Evolutionary conservation across 805 yeast species (phyloP), one percentile per base, ranked within the genome.

Genomic region (Saturnispora bothae): DNA sequence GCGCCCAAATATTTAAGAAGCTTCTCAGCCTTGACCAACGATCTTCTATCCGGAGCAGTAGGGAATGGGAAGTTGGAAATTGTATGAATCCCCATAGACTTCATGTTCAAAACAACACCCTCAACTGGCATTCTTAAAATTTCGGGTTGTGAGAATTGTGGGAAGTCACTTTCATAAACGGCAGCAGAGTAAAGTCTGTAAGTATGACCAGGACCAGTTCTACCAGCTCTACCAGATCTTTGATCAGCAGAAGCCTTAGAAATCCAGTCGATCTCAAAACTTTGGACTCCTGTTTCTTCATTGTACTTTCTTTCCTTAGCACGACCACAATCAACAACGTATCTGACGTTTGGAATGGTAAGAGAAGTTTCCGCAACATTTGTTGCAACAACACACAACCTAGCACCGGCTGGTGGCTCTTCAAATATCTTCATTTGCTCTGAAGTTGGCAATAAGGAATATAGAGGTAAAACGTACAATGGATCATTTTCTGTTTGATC

Each of bases 151-250:
- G 92, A 70, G 51, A 92, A 92, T 51, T 80, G 85, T 3, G 67
- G 67, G 54, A 92, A 92, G 46, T 80, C 92, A 44, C 77, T 73
- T 54, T 92, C 96, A 56, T 67, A 92, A 6, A 94, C 82, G 2
- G 98, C 98, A 13, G 97, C 88, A 0, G 97, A 89, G 51, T 69
- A 92, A 12, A 92, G 59, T 43, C 98, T 66, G 56, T 92, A 92
- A 56, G 96, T 84, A 53, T 92, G 97, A 42, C 99, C 99, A 0
- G 98, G 96, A 0, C 97, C 98, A 0, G 95, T 84, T 66, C 96
- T 74, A 26, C 96, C 96, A 8, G 95, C 95, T 63, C 96, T 72
- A 45, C 61, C 61, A 15, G 60, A 64, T 63, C 99, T 72, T 65
- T 92, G 99, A 48, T 76, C 92, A 0, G 97, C 89, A 42, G 95